Percentiles rank a stretch among this genome's conserved stretches.
phyloP scores from a whole-genome alignment of 2,329 filamentous ascomycete species.

The Clarireedia paspali region DNA sequence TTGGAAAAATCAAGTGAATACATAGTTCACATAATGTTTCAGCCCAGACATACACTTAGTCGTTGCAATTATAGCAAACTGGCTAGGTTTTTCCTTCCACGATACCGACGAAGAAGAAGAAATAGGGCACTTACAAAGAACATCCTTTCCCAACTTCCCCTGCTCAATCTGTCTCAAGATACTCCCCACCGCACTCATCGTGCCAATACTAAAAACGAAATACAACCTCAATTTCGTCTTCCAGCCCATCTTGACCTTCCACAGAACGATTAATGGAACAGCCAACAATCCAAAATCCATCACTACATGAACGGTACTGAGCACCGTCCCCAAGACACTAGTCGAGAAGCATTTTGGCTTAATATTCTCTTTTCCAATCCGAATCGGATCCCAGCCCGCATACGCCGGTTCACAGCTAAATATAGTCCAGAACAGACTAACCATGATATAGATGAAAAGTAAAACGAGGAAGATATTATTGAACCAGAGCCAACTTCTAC shows the following conservation, averaged over 20 bases:
- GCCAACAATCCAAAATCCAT: conserved; percentile 30
- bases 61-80: too few species aligned
- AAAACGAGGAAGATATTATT: conserved; percentile 25
- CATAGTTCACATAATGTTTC: background rate
- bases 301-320: conserved; percentile 29
- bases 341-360: background rate
- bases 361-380: background rate
- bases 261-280: conserved; percentile 31
- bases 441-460: background rate
- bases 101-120: background rate
- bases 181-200: conserved; percentile 27
- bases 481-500: conserved; percentile 25
- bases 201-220: conserved; percentile 29
- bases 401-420: background rate
- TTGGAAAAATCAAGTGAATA: too few species aligned
- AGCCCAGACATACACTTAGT: background rate
- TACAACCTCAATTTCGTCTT: conserved; percentile 28
- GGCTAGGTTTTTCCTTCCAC: too few species aligned
- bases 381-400: conserved; percentile 3
- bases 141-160: background rate
- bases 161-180: conserved; percentile 26
- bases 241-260: conserved; percentile 28
- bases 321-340: conserved; percentile 17
- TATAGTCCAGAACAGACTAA: background rate
- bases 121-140: background rate